A percentile compares a stretch with the other conserved stretches of the same genome.
These are phyloP conservation scores for Suillus subaureus DNA, from an alignment of 768 basidiomycete species.

Conservation along the genomic window DNA sequence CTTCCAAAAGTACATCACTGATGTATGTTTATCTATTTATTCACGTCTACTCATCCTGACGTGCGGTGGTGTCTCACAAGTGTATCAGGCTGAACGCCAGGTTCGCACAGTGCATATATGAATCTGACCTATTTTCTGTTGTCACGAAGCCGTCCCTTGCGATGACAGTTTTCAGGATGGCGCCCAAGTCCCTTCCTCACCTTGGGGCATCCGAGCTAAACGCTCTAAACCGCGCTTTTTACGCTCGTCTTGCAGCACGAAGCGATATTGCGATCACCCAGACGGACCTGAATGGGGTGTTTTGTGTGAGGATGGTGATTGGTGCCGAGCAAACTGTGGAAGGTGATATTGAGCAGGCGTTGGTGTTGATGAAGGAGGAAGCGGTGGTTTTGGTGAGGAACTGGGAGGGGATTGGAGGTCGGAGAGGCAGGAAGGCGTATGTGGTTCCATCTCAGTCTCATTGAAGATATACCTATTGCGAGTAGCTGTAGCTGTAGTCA, in stretches of 20 bases:
- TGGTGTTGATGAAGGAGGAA: constrained; percentile 24
- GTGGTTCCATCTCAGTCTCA: background rate
- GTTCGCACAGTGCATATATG: constrained; percentile 57
- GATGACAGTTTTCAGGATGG: constrained; percentile 75
- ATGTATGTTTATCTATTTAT: constrained; percentile 38
- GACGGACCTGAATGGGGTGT: constrained; percentile 70
- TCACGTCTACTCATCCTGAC: background rate
- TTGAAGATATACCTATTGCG: too few species aligned
- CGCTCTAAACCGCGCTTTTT: constrained; percentile 65
- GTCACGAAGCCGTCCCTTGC: constrained; percentile 73
- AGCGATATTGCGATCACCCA: constrained; percentile 76
- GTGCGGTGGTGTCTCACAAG: constrained; percentile 36
- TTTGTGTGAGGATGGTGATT: constrained; percentile 78
- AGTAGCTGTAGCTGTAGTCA: too few species aligned
- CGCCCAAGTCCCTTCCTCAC: constrained; percentile 32
- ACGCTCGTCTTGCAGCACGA: constrained; percentile 55
- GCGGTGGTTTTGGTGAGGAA: background rate
- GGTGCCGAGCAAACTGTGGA: constrained; percentile 71
- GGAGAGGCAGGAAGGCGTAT: background rate
- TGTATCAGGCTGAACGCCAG: constrained; percentile 60
- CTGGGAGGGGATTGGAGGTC: background rate
- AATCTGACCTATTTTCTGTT: constrained; percentile 57
- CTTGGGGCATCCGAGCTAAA: constrained; percentile 50
- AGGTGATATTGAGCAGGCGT: constrained; percentile 63
- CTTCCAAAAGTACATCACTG: constrained; percentile 75